These are phyloP conservation scores for Plasmodium chabaudi DNA, from an alignment of 169 alveolate genomes.

Conservation along the genomic window DNA sequence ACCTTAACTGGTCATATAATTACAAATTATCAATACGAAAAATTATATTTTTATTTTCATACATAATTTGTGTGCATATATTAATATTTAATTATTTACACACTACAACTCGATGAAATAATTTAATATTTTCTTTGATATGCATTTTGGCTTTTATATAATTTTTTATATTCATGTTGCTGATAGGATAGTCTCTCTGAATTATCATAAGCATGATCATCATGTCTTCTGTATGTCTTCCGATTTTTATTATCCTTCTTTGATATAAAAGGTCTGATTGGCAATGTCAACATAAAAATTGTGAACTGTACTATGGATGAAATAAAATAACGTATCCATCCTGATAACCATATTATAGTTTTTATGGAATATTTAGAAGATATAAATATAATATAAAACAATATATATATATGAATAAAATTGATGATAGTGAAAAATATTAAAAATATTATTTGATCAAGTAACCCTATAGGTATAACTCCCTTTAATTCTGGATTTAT, in stretches of 20 bases:
- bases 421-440: constrained; percentile 31
- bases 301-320: background rate
- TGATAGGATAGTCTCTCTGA: constrained; percentile 30
- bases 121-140: constrained; percentile 29
- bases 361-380: constrained; percentile 6
- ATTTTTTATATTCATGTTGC: constrained; percentile 28
- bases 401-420: constrained; percentile 37
- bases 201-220: constrained; percentile 11
- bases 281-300: constrained; percentile 32
- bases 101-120: background rate
- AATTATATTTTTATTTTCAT: no score
- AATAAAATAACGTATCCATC: constrained; percentile 3
- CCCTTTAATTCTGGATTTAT: constrained; percentile 62
- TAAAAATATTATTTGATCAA: constrained; percentile 25
- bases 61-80: no score
- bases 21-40: no score
- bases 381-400: constrained; percentile 31
- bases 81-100: no score
- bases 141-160: constrained; percentile 14
- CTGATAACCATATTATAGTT: background rate
- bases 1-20: no score
- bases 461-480: constrained; percentile 10
- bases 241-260: constrained; percentile 4
- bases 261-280: constrained; percentile 30
- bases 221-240: constrained; percentile 30